These are phyloP conservation scores for Nakazawaea populi DNA, from an alignment of 805 yeast species.

Conservation along the genomic window DNA sequence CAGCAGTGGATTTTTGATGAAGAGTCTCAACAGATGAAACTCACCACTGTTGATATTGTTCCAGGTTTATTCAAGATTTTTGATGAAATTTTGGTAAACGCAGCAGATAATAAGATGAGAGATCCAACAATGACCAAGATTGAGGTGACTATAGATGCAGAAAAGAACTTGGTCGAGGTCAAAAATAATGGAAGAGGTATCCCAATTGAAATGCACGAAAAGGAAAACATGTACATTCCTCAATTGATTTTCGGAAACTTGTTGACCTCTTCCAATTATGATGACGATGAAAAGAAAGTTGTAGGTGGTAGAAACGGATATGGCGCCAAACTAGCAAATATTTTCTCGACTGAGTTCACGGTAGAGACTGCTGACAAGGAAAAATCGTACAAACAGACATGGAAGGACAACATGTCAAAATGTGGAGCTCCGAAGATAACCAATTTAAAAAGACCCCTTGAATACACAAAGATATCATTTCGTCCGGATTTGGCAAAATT, in stretches of 20 bases:
- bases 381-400: constrained; percentile 68
- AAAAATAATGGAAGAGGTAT: constrained; percentile 94
- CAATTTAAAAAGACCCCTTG: constrained; percentile 50
- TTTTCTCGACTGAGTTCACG: constrained; percentile 81
- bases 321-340: constrained; percentile 96
- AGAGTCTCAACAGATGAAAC: constrained; percentile 53
- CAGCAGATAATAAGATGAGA: constrained; percentile 96
- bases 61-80: constrained; percentile 96
- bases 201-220: constrained; percentile 88
- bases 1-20: constrained; percentile 84
- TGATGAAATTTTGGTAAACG: constrained; percentile 95
- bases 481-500: constrained; percentile 83
- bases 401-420: constrained; percentile 82
- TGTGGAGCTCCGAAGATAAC: constrained; percentile 74
- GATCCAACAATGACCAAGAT: constrained; percentile 86
- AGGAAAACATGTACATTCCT: constrained; percentile 90
- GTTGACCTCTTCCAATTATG: constrained; percentile 92
- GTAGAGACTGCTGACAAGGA: constrained; percentile 84
- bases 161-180: constrained; percentile 67
- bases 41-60: constrained; percentile 66
- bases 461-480: constrained; percentile 83
- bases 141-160: constrained; percentile 77
- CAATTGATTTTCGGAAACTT: constrained; percentile 94
- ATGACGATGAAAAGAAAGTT: constrained; percentile 91
- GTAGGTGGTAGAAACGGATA: constrained; percentile 98